These are phyloP conservation scores for Diospyros lotus DNA, from an alignment of 148 eudicot genomes.

Conservation along the genomic window DNA sequence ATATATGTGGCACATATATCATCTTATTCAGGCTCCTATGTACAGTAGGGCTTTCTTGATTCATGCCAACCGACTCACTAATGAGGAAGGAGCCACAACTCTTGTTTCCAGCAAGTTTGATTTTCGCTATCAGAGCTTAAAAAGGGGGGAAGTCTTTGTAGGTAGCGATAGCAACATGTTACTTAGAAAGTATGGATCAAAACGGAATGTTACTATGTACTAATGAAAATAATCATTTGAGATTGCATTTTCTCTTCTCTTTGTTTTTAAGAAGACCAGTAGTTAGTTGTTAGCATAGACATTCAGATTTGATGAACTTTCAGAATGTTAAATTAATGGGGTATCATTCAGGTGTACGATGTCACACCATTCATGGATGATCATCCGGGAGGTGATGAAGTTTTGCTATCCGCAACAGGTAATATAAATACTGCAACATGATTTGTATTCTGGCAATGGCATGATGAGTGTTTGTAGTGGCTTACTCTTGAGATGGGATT, in stretches of 20 bases:
- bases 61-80: background rate
- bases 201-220: background rate
- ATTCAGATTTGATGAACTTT: background rate
- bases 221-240: no score
- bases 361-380: constrained; percentile 91
- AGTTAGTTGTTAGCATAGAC: background rate
- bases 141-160: no score
- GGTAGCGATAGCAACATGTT: no score
- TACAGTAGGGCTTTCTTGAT: background rate
- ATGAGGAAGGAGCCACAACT: background rate
- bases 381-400: constrained; percentile 97
- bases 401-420: constrained; percentile 88
- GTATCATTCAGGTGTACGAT: constrained; percentile 66
- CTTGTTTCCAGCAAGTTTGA: background rate
- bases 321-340: no score
- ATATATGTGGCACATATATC: no score
- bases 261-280: background rate
- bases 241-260: background rate
- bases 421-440: background rate
- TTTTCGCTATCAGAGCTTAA: background rate
- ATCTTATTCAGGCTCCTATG: background rate
- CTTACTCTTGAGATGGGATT: background rate
- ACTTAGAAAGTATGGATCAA: background rate
- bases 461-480: background rate
- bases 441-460: background rate